Evolutionary conservation across 2,329 filamentous ascomycete genomes (phyloP).

Genomic region (Colletotrichum gigasporum): DNA sequence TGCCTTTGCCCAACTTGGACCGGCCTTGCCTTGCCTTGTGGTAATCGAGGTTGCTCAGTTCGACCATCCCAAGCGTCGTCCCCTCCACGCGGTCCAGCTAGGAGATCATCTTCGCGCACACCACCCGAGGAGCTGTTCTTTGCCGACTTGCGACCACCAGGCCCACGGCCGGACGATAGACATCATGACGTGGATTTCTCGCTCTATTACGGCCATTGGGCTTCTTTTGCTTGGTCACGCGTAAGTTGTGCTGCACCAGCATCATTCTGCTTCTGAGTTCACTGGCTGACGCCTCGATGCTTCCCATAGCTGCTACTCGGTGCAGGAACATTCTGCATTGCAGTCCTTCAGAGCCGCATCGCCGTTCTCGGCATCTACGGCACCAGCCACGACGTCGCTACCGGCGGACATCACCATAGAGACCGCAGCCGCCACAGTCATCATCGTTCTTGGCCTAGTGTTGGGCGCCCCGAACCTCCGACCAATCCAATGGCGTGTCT

Average conservation of each 20-base stretch:
- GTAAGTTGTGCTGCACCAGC: conserved; percentile 63
- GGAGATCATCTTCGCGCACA: no score
- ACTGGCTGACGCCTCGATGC: conserved; percentile 30
- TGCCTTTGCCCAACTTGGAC: no score
- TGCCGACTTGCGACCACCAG: no score
- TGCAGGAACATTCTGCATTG: conserved; percentile 87
- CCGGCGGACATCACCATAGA: conserved; percentile 91
- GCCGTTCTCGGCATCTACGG: conserved; percentile 48
- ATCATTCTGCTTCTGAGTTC: neutral
- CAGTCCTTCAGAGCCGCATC: conserved; percentile 62
- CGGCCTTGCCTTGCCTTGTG: no score
- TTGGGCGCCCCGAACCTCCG: conserved; percentile 79
- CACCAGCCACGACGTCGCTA: conserved; percentile 62
- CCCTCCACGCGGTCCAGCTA: no score
- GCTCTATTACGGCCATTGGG: conserved; percentile 76
- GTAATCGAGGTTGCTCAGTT: no score
- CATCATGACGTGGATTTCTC: conserved; percentile 77
- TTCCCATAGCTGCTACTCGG: conserved; percentile 85
- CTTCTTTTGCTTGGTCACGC: conserved; percentile 85
- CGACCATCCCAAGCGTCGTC: no score
- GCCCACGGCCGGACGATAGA: no score
- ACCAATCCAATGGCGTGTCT: conserved; percentile 84
- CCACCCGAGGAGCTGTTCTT: no score
- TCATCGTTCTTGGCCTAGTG: conserved; percentile 87
- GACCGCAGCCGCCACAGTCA: conserved; percentile 79